These are phyloP conservation scores for Lathyrus oleraceus DNA, from an alignment of 306 rosid species.

Conservation along the genomic window DNA sequence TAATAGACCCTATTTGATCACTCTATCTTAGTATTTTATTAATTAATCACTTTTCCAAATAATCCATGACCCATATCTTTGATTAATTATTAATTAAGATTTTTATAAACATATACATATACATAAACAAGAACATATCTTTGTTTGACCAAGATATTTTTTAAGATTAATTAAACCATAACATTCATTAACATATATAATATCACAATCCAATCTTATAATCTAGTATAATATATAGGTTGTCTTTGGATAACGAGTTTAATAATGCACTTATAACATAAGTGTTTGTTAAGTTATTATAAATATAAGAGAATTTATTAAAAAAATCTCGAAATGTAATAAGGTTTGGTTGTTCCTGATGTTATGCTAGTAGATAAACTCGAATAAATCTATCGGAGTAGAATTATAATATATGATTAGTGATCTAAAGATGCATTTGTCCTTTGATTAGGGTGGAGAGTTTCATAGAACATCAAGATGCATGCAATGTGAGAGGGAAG, in stretches of 20 bases:
- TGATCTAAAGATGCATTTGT: slow-evolving; percentile 1
- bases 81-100: slow-evolving; percentile 10
- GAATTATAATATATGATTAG: not conserved
- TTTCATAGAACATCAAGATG: slow-evolving; percentile 96
- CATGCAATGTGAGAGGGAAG: slow-evolving; percentile 57
- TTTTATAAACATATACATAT: slow-evolving; percentile 27
- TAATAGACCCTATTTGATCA: slow-evolving; percentile 31
- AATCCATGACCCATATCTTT: slow-evolving; percentile 23
- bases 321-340: too few species aligned
- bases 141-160: slow-evolving; percentile 24
- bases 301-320: too few species aligned
- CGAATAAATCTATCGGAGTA: not conserved
- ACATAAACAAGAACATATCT: slow-evolving; percentile 27
- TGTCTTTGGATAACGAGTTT: not conserved
- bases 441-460: slow-evolving; percentile 77
- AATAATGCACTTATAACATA: not conserved
- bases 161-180: slow-evolving; percentile 19
- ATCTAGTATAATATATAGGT: not conserved
- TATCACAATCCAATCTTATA: not conserved
- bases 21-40: slow-evolving; percentile 26
- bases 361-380: not conserved
- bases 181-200: not conserved
- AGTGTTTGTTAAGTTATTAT: too few species aligned
- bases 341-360: too few species aligned
- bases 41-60: slow-evolving; percentile 18